Base-by-base conservation (phyloP, 768 basidiomycete genomes). In the Kwoniella dendrophila region DNA sequence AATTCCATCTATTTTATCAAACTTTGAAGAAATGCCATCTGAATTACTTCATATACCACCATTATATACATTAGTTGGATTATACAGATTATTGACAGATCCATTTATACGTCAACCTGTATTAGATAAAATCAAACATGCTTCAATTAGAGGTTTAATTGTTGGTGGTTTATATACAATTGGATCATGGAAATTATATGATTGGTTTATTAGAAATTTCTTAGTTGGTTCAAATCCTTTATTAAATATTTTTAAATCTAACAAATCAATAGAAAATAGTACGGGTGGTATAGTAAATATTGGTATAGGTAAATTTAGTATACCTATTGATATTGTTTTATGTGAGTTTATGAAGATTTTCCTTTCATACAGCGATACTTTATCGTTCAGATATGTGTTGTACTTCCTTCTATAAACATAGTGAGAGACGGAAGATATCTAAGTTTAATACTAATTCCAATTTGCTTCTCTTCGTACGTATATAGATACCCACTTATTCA, bases 91-190 rank as follows among this genome's bases (percentile, higher is more conserved):
- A 5, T 83, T 86, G 70, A 90, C 88, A 0, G 92, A 94, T 76
- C 82, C 84, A 38, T 79, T 79, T 14, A 80, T 95, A 33, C 87
- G 85, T 62, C 80, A 82, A 26, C 90, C 92, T 3, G 86, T 88
- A 7, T 91, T 92, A 62, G 79, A 88, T 72, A 93, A 91, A 80
- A 90, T 91, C 74, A 84, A 83, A 65, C 88, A 94, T 78, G 93
- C 89, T 0, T 84, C 85, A 1, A 73, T 83, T 48, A 81, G 92
- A 20, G 92, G 93, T 0, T 80, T 84, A 0, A 78, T 84, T 16
- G 87, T 90, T 40, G 92, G 88, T 0, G 73, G 83, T 1, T 47
- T 70, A 5, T 73, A 93, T 88, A 82, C 85, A 0, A 80, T 84
- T 18, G 74, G 87, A 55, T 89, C 88, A 0, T 95, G 88, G 79